Base-by-base conservation (phyloP, 495 filamentous ascomycete genomes). In the Pyrenula massariospora region DNA sequence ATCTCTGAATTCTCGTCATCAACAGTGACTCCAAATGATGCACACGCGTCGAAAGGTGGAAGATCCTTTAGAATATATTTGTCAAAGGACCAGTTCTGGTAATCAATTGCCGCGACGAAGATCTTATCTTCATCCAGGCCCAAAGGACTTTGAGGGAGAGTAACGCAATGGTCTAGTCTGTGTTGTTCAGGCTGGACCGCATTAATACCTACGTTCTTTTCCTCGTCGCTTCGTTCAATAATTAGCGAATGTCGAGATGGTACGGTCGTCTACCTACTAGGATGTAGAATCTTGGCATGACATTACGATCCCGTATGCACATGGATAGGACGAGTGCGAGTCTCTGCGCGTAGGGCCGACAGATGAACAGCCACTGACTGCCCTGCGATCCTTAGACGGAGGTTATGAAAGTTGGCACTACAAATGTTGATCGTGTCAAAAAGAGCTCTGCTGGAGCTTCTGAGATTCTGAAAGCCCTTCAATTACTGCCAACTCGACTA, bases 41-140 rank as follows among this genome's bases (percentile, higher is more conserved):
- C 22, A 5, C 19, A 52, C 12, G 48, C 48, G 47, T 56, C 55
- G 23, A 53, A 56, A 22, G 19, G n/a, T 0, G 55, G 25, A 22
- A 56, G 55, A 24, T 48, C 42, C 24, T 52, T 53, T 19, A 56
- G 24, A 19, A 48, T 25, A 19, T 24, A 51, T 3, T 23, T 42
- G n/a, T 25, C 19, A 53, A 52, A n/a, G 12, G 22, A 51, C 12
- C n/a, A 52, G 11, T 56, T 48, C 55, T 56, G 19, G 22, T 56
- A 23, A 56, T 56, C 22, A 52, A 24, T 42, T 12, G 25, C 22
- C 22, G 23, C 47, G 3, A 10, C 5, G n/a, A 56, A 48, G 21
- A 56, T 48, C 8, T 51, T 51, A n/a, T 52, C 42, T 25, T 52
- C 47, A 54, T 42, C 31, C 31, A 42, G 15, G 31, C 15, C 15